Evolutionary conservation across 768 basidiomycete genomes (phyloP).

Genomic region (Russula dissimulans): DNA sequence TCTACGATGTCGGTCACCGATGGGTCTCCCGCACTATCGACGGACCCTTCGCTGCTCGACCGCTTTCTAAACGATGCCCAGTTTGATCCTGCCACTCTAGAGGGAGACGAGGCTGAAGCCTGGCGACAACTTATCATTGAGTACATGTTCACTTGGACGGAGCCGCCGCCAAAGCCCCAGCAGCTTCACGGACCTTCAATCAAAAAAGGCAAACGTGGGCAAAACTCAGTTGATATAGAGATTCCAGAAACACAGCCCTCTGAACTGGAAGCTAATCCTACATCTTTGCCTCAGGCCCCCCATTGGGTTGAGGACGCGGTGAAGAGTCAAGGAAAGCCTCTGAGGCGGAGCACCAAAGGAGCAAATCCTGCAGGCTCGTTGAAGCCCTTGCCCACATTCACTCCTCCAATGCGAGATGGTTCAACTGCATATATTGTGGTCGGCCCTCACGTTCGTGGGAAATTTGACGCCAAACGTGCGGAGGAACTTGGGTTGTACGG

Average conservation of each 20-base stretch:
- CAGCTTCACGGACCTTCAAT: neutral
- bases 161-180: slow-evolving; percentile 9
- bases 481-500: slow-evolving; percentile 57
- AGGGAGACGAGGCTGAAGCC: slow-evolving; percentile 39
- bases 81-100: slow-evolving; percentile 29
- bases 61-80: slow-evolving; percentile 21
- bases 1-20: neutral
- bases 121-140: slow-evolving; percentile 46
- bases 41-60: slow-evolving; percentile 18
- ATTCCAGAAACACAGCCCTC: neutral
- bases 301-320: slow-evolving; percentile 7
- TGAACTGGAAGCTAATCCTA: neutral
- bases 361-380: slow-evolving; percentile 5
- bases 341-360: neutral
- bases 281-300: slow-evolving; percentile 9
- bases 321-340: neutral
- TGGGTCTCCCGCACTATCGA: neutral
- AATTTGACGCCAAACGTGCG: slow-evolving; percentile 66
- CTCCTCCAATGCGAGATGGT: slow-evolving; percentile 6
- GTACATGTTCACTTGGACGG: slow-evolving; percentile 43
- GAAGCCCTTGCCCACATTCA: slow-evolving; percentile 6
- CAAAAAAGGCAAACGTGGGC: slow-evolving; percentile 2
- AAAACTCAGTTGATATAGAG: neutral
- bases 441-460: slow-evolving; percentile 42
- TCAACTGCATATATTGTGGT: slow-evolving; percentile 32